Conservation (phyloP, 2,329 filamentous ascomycete species). For the Alternaria postmessia region DNA sequence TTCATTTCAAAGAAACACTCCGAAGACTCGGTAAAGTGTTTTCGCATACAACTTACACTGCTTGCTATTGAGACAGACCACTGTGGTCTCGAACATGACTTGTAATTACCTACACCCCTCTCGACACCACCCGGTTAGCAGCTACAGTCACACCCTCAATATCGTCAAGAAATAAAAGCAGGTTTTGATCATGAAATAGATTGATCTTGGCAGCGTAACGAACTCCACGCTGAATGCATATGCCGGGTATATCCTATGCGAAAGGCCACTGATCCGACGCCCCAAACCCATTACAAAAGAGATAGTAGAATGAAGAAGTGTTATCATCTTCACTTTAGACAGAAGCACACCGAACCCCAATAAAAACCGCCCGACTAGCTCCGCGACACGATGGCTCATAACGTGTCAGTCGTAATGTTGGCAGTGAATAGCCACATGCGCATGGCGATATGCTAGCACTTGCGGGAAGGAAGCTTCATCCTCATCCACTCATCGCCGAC, state of each 20-base stretch:
- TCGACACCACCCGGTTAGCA: not conserved
- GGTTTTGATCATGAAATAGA: not conserved
- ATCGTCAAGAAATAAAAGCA: not conserved
- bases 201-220: slow-evolving; percentile 1
- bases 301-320: slow-evolving; percentile 13
- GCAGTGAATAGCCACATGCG: not conserved
- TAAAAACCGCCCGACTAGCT: slow-evolving; percentile 7
- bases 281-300: slow-evolving; percentile 16
- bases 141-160: not conserved
- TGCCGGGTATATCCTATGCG: slow-evolving; percentile 20
- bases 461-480: slow-evolving; percentile 22
- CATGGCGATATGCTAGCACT: slow-evolving; percentile 10
- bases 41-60: not conserved
- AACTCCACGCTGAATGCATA: slow-evolving; percentile 17
- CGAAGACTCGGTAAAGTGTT: rapidly evolving
- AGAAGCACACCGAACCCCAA: not conserved
- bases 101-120: not conserved
- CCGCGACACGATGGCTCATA: not conserved
- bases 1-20: not conserved
- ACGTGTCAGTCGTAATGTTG: not conserved
- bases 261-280: slow-evolving; percentile 11
- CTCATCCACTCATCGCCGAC: slow-evolving; percentile 37
- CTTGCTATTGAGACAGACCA: not conserved
- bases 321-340: not conserved
- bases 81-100: not conserved